Conservation (phyloP, 2,329 filamentous ascomycete species). For the Colletotrichum orbiculare region DNA sequence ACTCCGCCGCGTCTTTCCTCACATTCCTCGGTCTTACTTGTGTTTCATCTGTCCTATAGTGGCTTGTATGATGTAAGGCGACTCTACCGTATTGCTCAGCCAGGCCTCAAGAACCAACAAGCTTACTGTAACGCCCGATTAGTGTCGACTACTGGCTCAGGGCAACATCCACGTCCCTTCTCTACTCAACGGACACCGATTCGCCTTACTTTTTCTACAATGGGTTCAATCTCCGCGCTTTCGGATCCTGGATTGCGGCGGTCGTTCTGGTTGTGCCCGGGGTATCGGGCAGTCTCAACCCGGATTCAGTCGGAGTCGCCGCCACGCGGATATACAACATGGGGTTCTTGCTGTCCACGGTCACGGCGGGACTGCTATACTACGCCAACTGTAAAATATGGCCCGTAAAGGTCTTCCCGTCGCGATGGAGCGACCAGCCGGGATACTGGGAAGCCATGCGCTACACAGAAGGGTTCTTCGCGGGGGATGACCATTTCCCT, state of each 20-base stretch:
- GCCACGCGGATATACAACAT: conserved; percentile 12
- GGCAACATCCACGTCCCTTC: background rate
- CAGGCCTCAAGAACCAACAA: background rate
- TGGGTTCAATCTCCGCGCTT: background rate
- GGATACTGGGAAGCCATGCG: background rate
- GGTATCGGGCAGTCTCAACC: conserved; percentile 1
- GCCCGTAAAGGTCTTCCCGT: background rate
- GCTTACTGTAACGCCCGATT: no score
- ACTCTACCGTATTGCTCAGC: background rate
- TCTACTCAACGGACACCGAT: background rate
- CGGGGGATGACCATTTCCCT: background rate
- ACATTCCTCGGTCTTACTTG: conserved; percentile 6
- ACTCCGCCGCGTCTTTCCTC: conserved; percentile 10
- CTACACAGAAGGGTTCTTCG: background rate
- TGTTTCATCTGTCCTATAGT: conserved; percentile 5
- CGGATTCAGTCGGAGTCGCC: background rate
- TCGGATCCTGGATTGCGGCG: background rate
- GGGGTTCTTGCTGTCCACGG: conserved; percentile 9
- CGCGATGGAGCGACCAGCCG: background rate
- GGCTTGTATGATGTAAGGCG: background rate
- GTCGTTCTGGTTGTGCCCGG: background rate
- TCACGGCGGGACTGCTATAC: background rate
- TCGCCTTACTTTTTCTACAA: conserved; percentile 1
- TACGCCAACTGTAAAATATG: background rate
- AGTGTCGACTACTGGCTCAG: conserved; percentile 7